These are phyloP conservation scores for Stipa capillata DNA, from an alignment of 176 grass and related monocot genomes.

Conservation along the genomic window DNA sequence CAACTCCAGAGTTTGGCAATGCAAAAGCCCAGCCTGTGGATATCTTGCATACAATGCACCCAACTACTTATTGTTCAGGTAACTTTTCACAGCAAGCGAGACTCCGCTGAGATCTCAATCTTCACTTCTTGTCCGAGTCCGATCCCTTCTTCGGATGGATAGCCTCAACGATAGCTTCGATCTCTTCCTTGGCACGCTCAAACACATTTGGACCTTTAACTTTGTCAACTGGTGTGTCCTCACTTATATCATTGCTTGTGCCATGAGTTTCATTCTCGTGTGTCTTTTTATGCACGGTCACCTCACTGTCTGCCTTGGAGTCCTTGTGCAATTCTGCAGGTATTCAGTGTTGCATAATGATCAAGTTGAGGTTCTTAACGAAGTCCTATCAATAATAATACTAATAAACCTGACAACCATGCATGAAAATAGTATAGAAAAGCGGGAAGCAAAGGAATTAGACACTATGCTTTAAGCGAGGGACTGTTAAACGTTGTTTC, in stretches of 20 bases:
- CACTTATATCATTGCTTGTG: conserved; percentile 49
- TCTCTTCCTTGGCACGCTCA: conserved; percentile 76
- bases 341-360: neutral
- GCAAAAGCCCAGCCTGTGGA: neutral
- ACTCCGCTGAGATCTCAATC: neutral
- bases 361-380: neutral
- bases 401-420: neutral
- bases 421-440: neutral
- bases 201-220: conserved; percentile 72
- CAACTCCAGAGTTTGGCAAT: neutral
- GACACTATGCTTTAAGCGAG: neutral
- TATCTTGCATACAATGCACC: neutral
- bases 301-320: conserved; percentile 25
- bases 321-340: conserved; percentile 23
- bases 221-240: conserved; percentile 43
- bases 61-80: neutral
- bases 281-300: conserved; percentile 23
- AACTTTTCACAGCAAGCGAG: neutral
- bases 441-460: neutral
- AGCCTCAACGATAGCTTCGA: conserved; percentile 61
- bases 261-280: conserved; percentile 65
- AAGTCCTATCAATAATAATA: neutral
- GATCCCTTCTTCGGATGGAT: conserved; percentile 47
- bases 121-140: conserved; percentile 31
- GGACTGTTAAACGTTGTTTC: neutral